Base-by-base conservation (phyloP, 176 grass and related monocot genomes). In the Cenchrus americanus region DNA sequence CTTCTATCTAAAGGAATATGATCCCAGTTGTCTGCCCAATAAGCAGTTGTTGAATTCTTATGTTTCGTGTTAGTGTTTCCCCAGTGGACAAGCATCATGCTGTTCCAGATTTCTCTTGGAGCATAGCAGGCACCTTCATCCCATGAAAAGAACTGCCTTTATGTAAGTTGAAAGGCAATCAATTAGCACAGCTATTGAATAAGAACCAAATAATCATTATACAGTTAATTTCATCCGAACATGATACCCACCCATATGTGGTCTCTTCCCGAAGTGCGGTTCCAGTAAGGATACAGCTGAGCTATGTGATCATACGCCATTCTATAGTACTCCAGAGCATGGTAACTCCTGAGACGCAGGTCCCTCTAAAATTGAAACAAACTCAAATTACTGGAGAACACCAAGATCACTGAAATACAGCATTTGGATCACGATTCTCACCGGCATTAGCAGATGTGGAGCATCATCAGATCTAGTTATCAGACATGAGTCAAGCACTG, bases 51-150 rank as follows among this genome's bases (percentile, higher is more conserved):
- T 75, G 96, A 98, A 67, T 92, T 84, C 60, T 83, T 86, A 84
- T 98, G 93, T 88, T 94, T 98, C 53, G 87, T 85, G 71, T 98
- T 95, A 52, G 96, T 94, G 86, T 98, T 98, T 55, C 96, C 96
- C 96, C 96, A 98, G 63, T 98, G 96, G 75, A 95, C 91, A 66
- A 98, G 88, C 93, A 98, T 95, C 87, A 93, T 98, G 85, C 89
- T 93, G 19, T 93, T 90, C 96, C 96, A 95, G 68, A 98, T 98
- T 72, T 98, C 93, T 90, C 81, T 94, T 61, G 96, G 96, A 84
- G 96, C 91, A 93, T 87, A 98, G 85, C 93, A 98, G 58, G 96
- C 96, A 81, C 89, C 96, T 98, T 98, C 96, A 83, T 98, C 96
- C 96, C 93, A 98, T 66, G 96, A 95, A 88, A 95, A 98, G 54